Evolutionary conservation across 208 protist genomes (phyloP).

Genomic region (Willaertia magna): DNA sequence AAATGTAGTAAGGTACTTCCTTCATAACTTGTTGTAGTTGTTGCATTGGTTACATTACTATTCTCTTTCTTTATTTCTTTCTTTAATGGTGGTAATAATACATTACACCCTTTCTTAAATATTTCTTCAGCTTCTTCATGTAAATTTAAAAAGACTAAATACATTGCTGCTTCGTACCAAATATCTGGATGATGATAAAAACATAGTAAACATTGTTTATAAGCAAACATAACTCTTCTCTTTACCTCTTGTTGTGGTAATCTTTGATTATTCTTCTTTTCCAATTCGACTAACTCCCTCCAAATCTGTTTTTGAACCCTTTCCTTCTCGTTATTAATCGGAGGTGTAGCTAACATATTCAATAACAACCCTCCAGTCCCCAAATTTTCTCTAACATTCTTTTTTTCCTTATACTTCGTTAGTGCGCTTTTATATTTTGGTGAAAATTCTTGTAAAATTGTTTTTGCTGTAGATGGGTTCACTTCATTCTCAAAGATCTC

Average conservation of each 20-base stretch:
- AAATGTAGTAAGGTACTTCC: not conserved
- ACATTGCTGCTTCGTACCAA: not conserved
- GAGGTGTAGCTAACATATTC: conserved; percentile 1
- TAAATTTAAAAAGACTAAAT: not conserved
- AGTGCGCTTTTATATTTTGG: not conserved
- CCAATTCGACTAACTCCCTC: not conserved
- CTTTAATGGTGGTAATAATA: not conserved
- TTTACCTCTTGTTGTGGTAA: not conserved
- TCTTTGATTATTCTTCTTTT: not conserved
- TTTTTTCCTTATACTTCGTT: conserved; percentile 2
- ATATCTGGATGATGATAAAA: not conserved
- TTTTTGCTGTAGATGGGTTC: not conserved
- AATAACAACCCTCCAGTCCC: not conserved
- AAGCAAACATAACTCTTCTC: not conserved
- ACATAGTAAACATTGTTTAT: not conserved
- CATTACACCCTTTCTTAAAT: not conserved
- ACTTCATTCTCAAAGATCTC: not conserved
- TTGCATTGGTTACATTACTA: not conserved
- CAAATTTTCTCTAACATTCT: conserved; percentile 2
- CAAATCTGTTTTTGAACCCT: not conserved
- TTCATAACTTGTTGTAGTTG: not conserved
- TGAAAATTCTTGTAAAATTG: not conserved
- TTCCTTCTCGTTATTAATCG: not conserved
- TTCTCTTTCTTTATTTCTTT: no score
- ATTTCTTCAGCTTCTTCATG: not conserved